Evolutionary conservation across 306 rosid species (phyloP).

Genomic region (Begonia loranthoides): DNA sequence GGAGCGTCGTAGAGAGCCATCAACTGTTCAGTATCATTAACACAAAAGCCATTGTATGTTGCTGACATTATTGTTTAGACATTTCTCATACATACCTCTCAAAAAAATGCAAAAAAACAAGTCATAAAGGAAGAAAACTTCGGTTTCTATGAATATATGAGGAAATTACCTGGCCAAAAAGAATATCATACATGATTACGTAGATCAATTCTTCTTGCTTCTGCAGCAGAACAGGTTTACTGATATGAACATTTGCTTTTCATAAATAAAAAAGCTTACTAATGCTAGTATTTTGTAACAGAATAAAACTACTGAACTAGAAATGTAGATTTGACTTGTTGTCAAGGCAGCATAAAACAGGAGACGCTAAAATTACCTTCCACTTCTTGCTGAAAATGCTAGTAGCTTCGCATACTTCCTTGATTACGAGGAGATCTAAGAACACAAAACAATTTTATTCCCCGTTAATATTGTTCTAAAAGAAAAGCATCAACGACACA

Average conservation of each 20-base stretch:
- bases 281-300: too few relatives aligned
- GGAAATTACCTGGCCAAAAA: conserved; percentile 61
- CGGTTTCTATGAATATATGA: neutral
- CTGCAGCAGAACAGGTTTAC: conserved; percentile 19
- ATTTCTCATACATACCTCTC: neutral
- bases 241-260: neutral
- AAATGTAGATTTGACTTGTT: neutral
- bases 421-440: conserved; percentile 66
- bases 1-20: conserved; percentile 34
- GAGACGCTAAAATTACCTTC: conserved; percentile 41
- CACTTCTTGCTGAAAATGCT: conserved; percentile 52
- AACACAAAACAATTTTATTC: neutral
- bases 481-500: too few relatives aligned
- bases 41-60: too few relatives aligned
- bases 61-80: too few relatives aligned
- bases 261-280: too few relatives aligned
- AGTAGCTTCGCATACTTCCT: conserved; percentile 42
- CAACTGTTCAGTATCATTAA: conserved; percentile 30
- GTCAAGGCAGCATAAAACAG: neutral
- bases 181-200: conserved; percentile 68
- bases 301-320: too few relatives aligned
- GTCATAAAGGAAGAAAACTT: neutral
- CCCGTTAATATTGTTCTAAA: too few relatives aligned
- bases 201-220: conserved; percentile 63
- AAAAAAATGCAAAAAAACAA: neutral